Base-by-base conservation (phyloP, 371 early-diverging fungal species). In the Mortierella sp. region DNA sequence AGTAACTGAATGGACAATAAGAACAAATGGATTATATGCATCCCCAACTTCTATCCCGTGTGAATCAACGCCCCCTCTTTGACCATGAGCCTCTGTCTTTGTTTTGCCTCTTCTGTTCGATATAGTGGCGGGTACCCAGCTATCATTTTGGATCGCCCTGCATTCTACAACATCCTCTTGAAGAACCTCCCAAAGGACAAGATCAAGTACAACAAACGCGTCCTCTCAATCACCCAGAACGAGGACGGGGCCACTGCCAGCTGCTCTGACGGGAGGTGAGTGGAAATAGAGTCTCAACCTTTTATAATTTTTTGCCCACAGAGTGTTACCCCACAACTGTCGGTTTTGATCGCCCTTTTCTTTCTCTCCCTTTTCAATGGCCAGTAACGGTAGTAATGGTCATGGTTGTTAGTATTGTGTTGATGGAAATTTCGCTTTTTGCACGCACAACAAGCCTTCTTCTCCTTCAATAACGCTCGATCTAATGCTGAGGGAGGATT, bases 241-340 rank as follows among this genome's bases (percentile, higher is more conserved):
- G 64, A 26, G 4, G 67, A 68, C 16, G 71, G 72, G 3, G 76
- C 72, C 31, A 75, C 72, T 6, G 80, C 71, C 39, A 70, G 34
- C 19, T 79, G 80, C 29, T 71, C 80, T 16, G 80, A 79, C 29
- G 80, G 80, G 58, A 79, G 74, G 79, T 79, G 61, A 55, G 47
- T 16, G 5, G 16, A 16, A 53, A 53, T 14, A n/a, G n/a, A n/a
- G n/a, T n/a, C n/a, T n/a, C n/a, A n/a, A n/a, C n/a, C n/a, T n/a
- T 19, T 9, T 11, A 0, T 34, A 34, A 31, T 1, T 16, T 31
- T 13, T 55, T 37, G 26, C 8, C 16, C 31, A 55, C 58, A 29
- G n/a, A n/a, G n/a, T n/a, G n/a, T n/a, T n/a, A n/a, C n/a, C n/a
- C n/a, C n/a, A n/a, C n/a, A n/a, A n/a, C n/a, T n/a, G n/a, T n/a